Evolutionary conservation across 108 stramenopile species (phyloP).

Genomic region (Conticribra weissflogii): DNA sequence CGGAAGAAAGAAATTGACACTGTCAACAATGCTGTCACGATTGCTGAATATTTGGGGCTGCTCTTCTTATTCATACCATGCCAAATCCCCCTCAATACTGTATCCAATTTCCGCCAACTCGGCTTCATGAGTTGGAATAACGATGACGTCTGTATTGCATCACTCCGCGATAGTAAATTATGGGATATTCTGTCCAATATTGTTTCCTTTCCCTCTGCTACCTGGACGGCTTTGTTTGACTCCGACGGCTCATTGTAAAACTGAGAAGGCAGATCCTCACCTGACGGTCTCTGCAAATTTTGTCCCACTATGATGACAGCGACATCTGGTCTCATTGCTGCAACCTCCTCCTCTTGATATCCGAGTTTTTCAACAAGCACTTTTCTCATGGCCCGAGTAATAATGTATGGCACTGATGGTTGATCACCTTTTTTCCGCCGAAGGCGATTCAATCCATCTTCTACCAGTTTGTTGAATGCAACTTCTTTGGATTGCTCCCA

Average conservation of each 20-base stretch:
- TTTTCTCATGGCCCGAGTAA: conserved; percentile 26
- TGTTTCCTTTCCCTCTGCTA: neutral
- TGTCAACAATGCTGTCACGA: too few species aligned
- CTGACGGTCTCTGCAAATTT: conserved; percentile 11
- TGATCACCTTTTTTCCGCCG: conserved; percentile 18
- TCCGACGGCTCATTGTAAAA: conserved; percentile 4
- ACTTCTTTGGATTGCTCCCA: neutral
- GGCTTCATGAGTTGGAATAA: neutral
- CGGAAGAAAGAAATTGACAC: too few species aligned
- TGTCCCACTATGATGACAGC: conserved; percentile 23
- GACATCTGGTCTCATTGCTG: conserved; percentile 29
- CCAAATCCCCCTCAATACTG: too few species aligned
- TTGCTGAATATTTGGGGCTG: too few species aligned
- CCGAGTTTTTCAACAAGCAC: conserved; percentile 33
- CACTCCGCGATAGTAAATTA: neutral
- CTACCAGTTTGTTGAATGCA: conserved; percentile 22
- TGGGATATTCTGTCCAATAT: conserved; percentile 4
- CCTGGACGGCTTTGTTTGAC: neutral
- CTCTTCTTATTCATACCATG: too few species aligned
- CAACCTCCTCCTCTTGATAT: conserved; percentile 16
- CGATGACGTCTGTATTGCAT: neutral
- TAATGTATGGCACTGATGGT: conserved; percentile 32
- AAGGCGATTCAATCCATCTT: conserved; percentile 25
- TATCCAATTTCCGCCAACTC: neutral
- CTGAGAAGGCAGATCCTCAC: conserved; percentile 4